These are phyloP conservation scores for Inonotus obliquus DNA, from an alignment of 1,284 basidiomycete genomes.

Conservation along the genomic window DNA sequence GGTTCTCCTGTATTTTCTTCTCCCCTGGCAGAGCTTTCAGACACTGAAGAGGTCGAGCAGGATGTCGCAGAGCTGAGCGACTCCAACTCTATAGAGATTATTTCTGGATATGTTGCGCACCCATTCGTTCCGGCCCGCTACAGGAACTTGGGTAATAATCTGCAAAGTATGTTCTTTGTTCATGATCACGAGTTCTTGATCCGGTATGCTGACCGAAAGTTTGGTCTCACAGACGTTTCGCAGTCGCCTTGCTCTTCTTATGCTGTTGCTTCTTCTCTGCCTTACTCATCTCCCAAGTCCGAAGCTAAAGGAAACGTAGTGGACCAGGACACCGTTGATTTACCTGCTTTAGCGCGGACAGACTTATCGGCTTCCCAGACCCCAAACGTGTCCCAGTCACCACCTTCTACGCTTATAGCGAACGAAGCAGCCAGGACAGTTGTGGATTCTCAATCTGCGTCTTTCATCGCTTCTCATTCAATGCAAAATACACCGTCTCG, in stretches of 20 bases:
- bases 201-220: background rate
- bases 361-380: background rate
- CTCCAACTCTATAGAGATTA: slow-evolving; percentile 17
- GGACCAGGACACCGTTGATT: background rate
- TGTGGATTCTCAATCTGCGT: background rate
- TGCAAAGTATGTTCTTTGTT: background rate
- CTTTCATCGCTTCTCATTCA: background rate
- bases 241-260: background rate
- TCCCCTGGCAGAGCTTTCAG: slow-evolving; percentile 12
- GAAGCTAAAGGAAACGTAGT: background rate
- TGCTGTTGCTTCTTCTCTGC: background rate
- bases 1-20: slow-evolving; percentile 8
- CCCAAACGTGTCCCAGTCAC: background rate
- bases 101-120: slow-evolving; percentile 14
- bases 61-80: slow-evolving; percentile 12
- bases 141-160: background rate
- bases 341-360: background rate
- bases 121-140: slow-evolving; percentile 12
- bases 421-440: background rate
- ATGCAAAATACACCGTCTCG: background rate
- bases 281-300: background rate
- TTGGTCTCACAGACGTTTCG: background rate
- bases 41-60: slow-evolving; percentile 4
- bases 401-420: background rate
- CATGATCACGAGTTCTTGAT: background rate